Evolutionary conservation across 2,329 filamentous ascomycete genomes (phyloP).

Genomic region (Eutypella sp.): DNA sequence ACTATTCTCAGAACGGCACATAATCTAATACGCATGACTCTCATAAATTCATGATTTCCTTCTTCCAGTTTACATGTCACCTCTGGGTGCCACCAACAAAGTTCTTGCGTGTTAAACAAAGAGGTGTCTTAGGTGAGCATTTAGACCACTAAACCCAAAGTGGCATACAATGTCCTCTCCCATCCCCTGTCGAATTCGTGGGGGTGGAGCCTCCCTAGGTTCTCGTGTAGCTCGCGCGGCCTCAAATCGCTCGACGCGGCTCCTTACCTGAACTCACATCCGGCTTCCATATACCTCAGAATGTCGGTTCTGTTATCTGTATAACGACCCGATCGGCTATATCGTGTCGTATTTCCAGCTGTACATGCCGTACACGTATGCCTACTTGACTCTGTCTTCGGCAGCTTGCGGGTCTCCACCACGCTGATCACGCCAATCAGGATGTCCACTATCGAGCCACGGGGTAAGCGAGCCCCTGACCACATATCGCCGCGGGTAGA

Average conservation of each 20-base stretch:
- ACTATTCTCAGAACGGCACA: background rate
- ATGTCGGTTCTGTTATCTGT: too few species aligned
- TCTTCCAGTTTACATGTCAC: too few species aligned
- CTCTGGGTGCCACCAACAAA: too few species aligned
- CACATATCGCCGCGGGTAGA: background rate
- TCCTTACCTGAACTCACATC: too few species aligned
- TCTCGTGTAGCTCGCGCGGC: background rate
- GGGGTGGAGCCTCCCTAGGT: background rate
- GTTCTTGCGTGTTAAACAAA: background rate
- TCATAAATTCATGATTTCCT: too few species aligned
- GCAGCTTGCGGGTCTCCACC: too few species aligned
- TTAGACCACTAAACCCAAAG: slow-evolving; percentile 11
- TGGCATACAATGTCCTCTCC: slow-evolving; percentile 10
- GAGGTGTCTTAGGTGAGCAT: background rate
- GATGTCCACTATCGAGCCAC: slow-evolving; percentile 1
- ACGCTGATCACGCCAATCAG: background rate
- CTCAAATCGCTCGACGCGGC: too few species aligned
- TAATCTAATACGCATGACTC: background rate
- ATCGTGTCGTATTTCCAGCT: background rate
- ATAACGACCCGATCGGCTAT: too few species aligned
- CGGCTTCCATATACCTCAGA: too few species aligned
- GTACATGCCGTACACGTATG: background rate
- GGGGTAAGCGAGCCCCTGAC: background rate
- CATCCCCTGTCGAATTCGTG: slow-evolving; percentile 2
- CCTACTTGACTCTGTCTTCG: background rate